Evolutionary conservation across 1,284 basidiomycete genomes (phyloP).

Genomic region (Irpex rosettiformis): DNA sequence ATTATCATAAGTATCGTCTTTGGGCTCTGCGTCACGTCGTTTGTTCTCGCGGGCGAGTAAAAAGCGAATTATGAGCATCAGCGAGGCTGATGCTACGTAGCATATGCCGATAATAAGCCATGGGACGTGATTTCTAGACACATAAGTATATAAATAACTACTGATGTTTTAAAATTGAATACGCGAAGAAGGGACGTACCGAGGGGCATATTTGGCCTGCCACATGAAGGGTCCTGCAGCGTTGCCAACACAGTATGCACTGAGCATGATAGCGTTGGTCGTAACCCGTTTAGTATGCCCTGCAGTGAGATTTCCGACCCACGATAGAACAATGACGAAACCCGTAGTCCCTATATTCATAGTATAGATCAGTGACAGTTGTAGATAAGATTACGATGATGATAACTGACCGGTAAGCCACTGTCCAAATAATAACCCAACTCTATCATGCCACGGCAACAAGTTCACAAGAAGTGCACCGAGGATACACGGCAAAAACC

Average conservation of each 20-base stretch:
- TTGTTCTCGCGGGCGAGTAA: constrained; percentile 62
- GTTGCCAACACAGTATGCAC: constrained; percentile 69
- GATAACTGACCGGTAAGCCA: constrained; percentile 58
- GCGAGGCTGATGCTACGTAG: constrained; percentile 43
- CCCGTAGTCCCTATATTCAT: constrained; percentile 49
- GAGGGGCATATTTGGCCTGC: constrained; percentile 59
- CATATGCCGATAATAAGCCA: constrained; percentile 64
- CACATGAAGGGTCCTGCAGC: constrained; percentile 73
- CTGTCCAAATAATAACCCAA: constrained; percentile 55
- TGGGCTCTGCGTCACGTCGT: constrained; percentile 54
- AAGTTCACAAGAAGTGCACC: constrained; percentile 60
- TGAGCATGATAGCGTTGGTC: constrained; percentile 68
- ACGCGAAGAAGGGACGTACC: too few species aligned
- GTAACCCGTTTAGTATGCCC: constrained; percentile 74
- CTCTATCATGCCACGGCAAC: constrained; percentile 57
- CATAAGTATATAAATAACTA: too few species aligned
- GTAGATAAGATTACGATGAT: too few species aligned
- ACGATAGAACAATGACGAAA: constrained; percentile 67
- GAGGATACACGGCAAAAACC: constrained; percentile 56
- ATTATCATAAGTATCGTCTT: constrained; percentile 55
- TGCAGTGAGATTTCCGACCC: constrained; percentile 63
- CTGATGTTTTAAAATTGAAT: too few species aligned
- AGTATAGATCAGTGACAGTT: neutral
- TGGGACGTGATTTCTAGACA: constrained; percentile 53
- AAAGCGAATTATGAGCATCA: constrained; percentile 50